Base-by-base conservation (phyloP, 306 rosid species). In the Nissolia schottii region DNA sequence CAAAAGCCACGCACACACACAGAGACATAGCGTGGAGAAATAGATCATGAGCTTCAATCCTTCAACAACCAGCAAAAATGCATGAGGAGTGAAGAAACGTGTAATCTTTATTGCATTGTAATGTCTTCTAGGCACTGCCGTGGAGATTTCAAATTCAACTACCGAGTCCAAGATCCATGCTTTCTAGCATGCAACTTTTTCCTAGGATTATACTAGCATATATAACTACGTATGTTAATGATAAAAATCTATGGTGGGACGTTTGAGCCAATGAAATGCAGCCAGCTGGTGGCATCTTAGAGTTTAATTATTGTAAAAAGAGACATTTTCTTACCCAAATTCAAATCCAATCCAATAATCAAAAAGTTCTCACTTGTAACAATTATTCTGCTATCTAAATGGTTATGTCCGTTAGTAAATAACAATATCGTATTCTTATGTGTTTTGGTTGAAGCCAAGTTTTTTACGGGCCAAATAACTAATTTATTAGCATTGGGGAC, bases 11-110 rank as follows among this genome's bases (percentile, higher is more conserved):
- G 2, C 15, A n/a, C 14, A 14, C 10, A 75, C 53, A 35, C 13
- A 43, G 22, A 65, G 70, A 78, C 79, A 78, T 20, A 66, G 83
- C 85, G 67, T 74, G 85, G 69, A 73, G 63, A 74, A 82, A 67
- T 64, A 79, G 70, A 77, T 59, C 45, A 79, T 81, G 68, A 65
- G 3, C 66, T 48, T 77, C 65, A 67, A 71, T 64, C 71, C 87
- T 71, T 79, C 35, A 56, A 60, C 62, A 49, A 77, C 63, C 81
- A 77, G 31, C 82, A 77, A 66, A 79, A 25, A 50, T 64, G 61
- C 70, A 61, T 71, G 51, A 60, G 70, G 61, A 16, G 15, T 46
- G 6, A 45, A 13, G 18, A 15, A 18, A 49, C 11, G 40, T n/a
- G n/a, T 64, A 78, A 54, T 63, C 15, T n/a, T n/a, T 38, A 13